Conservation (phyloP, 2,329 filamentous ascomycete species). For the Aspergillus sp. region DNA sequence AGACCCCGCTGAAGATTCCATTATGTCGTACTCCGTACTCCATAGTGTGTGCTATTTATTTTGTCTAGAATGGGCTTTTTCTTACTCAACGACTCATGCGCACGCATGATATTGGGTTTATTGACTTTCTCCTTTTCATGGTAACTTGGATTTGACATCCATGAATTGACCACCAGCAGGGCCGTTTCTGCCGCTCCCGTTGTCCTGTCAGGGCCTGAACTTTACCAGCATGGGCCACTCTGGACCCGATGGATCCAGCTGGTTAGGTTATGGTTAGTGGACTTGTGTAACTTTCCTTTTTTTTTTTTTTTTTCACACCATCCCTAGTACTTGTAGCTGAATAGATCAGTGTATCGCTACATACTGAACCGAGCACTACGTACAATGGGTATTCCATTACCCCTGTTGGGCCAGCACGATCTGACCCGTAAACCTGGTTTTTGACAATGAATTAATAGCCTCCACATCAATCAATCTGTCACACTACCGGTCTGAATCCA, state of each 20-base stretch:
- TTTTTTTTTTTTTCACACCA: not conserved
- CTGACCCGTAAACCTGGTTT: not conserved
- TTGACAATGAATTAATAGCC: not conserved
- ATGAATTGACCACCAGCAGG: conserved; percentile 1
- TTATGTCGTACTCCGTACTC: too few relatives aligned
- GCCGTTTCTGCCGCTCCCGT: conserved; percentile 21
- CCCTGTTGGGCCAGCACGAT: not conserved
- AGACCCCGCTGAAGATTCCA: not conserved
- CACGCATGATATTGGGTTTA: not conserved
- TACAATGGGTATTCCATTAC: too few relatives aligned
- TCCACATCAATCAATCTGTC: conserved; percentile 8
- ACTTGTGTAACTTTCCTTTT: not conserved
- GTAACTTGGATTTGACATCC: not conserved
- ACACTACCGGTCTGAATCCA: conserved; percentile 3
- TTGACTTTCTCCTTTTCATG: not conserved
- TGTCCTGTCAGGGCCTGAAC: conserved; percentile 21
- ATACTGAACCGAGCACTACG: too few relatives aligned
- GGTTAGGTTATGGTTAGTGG: conserved; percentile 4
- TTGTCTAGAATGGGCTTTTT: not conserved
- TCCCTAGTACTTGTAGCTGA: not conserved
- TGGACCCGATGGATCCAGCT: conserved; percentile 1
- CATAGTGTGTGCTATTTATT: not conserved
- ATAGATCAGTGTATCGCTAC: too few relatives aligned
- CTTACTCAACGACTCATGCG: too few relatives aligned
- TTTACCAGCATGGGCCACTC: conserved; percentile 17